Percentiles rank a stretch among this genome's conserved stretches.
Evolutionary conservation across 495 filamentous ascomycete species (phyloP).

Genomic region (Aspergillus ostianus): DNA sequence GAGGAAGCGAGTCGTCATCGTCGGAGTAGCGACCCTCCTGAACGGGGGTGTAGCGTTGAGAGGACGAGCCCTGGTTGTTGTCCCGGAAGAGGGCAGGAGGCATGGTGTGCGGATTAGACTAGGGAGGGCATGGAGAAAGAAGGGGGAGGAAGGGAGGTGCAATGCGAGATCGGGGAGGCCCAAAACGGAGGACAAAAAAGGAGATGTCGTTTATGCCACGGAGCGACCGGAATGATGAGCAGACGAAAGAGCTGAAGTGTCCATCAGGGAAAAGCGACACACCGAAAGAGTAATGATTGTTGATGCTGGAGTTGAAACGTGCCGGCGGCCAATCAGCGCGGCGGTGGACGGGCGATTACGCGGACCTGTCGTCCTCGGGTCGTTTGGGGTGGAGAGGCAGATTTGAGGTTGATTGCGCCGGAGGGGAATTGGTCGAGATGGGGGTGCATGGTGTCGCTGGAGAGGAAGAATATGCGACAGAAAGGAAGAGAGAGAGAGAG

Average conservation of each 20-base stretch:
- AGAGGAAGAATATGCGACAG: neutral
- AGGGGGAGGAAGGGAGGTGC: neutral
- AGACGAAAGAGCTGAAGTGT: constrained; percentile 3
- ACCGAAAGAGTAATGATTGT: constrained; percentile 6
- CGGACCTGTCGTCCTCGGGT: neutral
- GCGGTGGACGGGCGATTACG: constrained; percentile 14
- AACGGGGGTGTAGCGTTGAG: constrained; percentile 19
- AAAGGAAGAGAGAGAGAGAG: neutral
- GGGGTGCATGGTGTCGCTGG: neutral
- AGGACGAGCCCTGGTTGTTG: constrained; percentile 3
- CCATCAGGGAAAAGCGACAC: neutral
- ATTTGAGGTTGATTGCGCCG: neutral
- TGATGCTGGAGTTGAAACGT: neutral
- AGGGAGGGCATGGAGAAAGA: neutral
- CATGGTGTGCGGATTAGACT: constrained; percentile 4
- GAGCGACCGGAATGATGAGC: no score
- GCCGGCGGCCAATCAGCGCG: constrained; percentile 6
- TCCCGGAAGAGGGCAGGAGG: constrained; percentile 8
- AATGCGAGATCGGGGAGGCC: neutral
- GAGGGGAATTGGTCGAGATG: no score
- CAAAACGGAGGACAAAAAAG: neutral
- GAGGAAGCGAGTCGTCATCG: constrained; percentile 13
- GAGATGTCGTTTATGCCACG: neutral
- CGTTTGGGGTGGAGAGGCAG: neutral
- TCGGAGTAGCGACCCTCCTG: constrained; percentile 11